These are phyloP conservation scores for Tylopilus cervinicoccineus DNA, from an alignment of 768 basidiomycete species.

Conservation along the genomic window DNA sequence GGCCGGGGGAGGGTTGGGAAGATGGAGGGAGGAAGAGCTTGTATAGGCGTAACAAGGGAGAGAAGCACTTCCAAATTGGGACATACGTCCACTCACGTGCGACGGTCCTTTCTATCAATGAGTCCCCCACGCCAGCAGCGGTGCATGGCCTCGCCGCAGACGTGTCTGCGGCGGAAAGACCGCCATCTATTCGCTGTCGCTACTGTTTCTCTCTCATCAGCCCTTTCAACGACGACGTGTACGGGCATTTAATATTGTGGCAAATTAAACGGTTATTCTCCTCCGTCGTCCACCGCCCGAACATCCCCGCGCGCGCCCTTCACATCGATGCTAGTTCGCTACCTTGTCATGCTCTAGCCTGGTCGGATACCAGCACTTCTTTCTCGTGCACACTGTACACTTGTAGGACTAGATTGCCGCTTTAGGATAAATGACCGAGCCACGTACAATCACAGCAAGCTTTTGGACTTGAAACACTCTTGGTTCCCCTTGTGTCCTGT, in stretches of 20 bases:
- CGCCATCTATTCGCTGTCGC: too few species aligned
- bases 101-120: neutral
- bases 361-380: neutral
- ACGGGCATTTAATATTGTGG: too few species aligned
- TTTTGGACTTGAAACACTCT: slow-evolving; percentile 14
- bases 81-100: slow-evolving; percentile 14
- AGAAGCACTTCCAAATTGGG: slow-evolving; percentile 29
- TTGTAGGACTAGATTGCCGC: too few species aligned
- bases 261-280: neutral
- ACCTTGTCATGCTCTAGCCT: too few species aligned
- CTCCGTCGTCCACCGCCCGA: neutral
- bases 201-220: too few species aligned
- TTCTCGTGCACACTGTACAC: neutral
- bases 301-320: neutral
- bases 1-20: slow-evolving; percentile 17
- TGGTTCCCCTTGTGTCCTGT: neutral
- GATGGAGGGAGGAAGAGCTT: slow-evolving; percentile 15
- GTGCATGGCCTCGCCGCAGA: neutral
- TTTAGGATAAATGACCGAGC: neutral
- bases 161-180: too few species aligned
- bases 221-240: neutral
- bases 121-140: neutral
- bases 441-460: neutral
- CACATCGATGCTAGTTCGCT: too few species aligned
- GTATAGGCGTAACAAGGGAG: slow-evolving; percentile 15